phyloP scores from a whole-genome alignment of 305 asterid genomes.

The Fraxinus sp. region DNA sequence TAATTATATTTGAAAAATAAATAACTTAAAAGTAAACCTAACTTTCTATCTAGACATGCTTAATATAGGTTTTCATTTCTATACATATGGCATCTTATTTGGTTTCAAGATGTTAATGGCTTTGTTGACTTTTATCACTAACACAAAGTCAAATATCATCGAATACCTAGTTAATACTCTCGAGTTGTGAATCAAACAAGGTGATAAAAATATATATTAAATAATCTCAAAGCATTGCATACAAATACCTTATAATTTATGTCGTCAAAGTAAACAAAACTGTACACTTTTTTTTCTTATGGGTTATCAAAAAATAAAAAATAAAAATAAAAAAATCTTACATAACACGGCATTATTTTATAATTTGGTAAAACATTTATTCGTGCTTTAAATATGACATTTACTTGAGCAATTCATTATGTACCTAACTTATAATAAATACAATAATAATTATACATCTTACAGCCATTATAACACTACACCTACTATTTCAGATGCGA shows the following conservation, averaged over 20 bases:
- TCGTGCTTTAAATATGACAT: conserved; percentile 10
- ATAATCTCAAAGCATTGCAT: no score
- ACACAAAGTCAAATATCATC: neutral
- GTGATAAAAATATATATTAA: no score
- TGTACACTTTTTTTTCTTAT: neutral
- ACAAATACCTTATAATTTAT: no score
- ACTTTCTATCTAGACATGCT: neutral
- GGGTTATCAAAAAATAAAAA: no score
- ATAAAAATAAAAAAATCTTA: neutral
- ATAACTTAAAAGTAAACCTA: no score
- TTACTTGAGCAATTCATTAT: conserved; percentile 28
- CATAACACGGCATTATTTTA: neutral
- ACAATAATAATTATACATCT: conserved; percentile 20
- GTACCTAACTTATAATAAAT: conserved; percentile 36
- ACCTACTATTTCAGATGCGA: conserved; percentile 31
- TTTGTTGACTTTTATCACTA: neutral
- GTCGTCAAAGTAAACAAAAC: no score
- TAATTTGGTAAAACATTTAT: neutral
- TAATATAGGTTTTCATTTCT: no score
- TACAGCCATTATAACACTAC: conserved; percentile 26
- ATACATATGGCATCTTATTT: neutral
- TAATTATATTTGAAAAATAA: no score
- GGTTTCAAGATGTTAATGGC: neutral
- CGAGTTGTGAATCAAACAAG: neutral
- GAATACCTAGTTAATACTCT: neutral